A percentile compares a stretch with the other conserved stretches of the same genome.
These are phyloP conservation scores for Cordyceps cicadae DNA, from an alignment of 2,329 filamentous ascomycete species.

Conservation along the genomic window DNA sequence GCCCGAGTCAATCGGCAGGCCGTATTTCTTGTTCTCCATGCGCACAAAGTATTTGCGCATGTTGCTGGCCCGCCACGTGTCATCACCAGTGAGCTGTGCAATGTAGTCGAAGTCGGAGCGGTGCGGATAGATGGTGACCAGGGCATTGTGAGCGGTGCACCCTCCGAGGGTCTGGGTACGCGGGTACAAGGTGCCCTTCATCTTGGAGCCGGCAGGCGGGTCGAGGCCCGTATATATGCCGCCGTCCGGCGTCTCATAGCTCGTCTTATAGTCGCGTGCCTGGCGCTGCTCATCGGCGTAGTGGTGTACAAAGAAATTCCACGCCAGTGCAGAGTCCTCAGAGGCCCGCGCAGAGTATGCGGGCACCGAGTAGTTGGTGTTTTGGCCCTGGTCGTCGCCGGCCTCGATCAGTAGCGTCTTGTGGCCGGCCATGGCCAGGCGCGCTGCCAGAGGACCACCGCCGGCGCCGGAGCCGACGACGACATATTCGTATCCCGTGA, in stretches of 20 bases:
- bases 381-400: conserved; percentile 45
- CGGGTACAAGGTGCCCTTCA: conserved; percentile 50
- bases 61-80: conserved; percentile 41
- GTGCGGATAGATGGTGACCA: conserved; percentile 44
- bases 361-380: conserved; percentile 44
- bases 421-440: conserved; percentile 51
- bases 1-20: conserved; percentile 32
- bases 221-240: conserved; percentile 43
- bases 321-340: conserved; percentile 47
- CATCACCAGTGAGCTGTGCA: conserved; percentile 44
- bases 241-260: conserved; percentile 44
- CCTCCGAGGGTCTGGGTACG: conserved; percentile 49
- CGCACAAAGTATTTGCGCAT: conserved; percentile 50
- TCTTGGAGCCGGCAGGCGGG: conserved; percentile 42
- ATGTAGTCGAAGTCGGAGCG: conserved; percentile 47
- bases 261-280: conserved; percentile 49
- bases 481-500: conserved; percentile 49
- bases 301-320: conserved; percentile 58
- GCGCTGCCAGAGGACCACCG: conserved; percentile 49
- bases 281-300: conserved; percentile 46
- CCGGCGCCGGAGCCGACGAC: conserved; percentile 54
- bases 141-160: conserved; percentile 47
- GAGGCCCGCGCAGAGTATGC: conserved; percentile 44
- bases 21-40: conserved; percentile 47
- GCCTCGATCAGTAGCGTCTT: conserved; percentile 54